Conservation (phyloP, 2,329 filamentous ascomycete genomes). For the Xylariaceae sp. region DNA sequence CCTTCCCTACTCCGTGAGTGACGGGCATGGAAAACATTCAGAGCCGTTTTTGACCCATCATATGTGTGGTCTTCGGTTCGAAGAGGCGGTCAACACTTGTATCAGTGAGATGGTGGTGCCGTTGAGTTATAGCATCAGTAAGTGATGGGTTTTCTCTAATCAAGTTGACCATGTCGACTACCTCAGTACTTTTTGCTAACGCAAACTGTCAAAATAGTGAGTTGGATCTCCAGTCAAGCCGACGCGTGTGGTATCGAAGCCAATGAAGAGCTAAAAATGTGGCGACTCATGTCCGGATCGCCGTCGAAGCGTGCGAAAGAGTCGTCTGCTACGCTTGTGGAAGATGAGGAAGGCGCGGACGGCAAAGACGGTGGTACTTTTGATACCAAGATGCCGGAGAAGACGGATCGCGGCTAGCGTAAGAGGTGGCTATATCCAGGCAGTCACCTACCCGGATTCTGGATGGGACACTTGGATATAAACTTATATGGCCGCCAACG, state of each 20-base stretch:
- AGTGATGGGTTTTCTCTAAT: neutral
- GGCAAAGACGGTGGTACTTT: neutral
- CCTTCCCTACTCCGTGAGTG: too few species aligned
- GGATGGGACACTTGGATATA: neutral
- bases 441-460: neutral
- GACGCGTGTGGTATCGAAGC: conserved; percentile 21
- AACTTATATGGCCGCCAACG: neutral
- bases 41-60: conserved; percentile 23
- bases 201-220: conserved; percentile 7
- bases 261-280: conserved; percentile 24
- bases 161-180: neutral
- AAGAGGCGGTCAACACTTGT: conserved; percentile 8
- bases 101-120: conserved; percentile 19
- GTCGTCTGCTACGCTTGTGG: neutral
- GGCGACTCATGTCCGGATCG: conserved; percentile 18
- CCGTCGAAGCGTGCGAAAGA: neutral
- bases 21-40: conserved; percentile 17
- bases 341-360: neutral
- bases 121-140: conserved; percentile 14
- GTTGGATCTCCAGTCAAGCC: conserved; percentile 20
- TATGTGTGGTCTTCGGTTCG: conserved; percentile 22
- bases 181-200: too few species aligned
- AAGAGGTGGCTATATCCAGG: too few species aligned
- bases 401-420: neutral
- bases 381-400: neutral